Evolutionary conservation across 2,329 filamentous ascomycete genomes (phyloP), one percentile per base, ranked within the genome.

Genomic region (Microsporum canis): DNA sequence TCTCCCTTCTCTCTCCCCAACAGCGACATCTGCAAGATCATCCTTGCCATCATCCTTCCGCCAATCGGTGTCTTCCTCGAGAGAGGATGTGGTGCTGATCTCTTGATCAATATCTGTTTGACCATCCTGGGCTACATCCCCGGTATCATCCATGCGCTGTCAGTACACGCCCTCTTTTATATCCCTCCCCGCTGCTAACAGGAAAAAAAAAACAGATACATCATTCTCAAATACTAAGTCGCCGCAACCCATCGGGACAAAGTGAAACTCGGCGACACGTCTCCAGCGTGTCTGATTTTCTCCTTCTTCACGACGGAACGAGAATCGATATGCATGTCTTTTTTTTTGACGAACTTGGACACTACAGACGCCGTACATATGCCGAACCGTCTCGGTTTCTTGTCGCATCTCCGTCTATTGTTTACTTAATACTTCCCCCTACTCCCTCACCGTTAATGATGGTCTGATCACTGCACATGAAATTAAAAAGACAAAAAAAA

Each of bases 1-100:
- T 17, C 38, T 12, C 7, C 6, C 7, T 43, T 4, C 39, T 57
- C 49, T 57, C 10, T 23, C 53, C 36, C 55, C 51, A 49, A 39
- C 69, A 88, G 85, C 74, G 86, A 89, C 73, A 84, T 88, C 77
- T 85, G 85, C 84, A 88, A 88, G 79, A 87, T 88, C 81, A 83
- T 95, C 78, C 82, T 95, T 78, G 91, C 91, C 80, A 80, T 96
- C 80, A 79, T 96, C 79, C 84, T 96, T 66, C 91, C 91, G 61
- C 91, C 91, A 73, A 78, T 96, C 61, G 91, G 91, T 79, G 91
- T 96, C 74, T 94, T 95, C 83, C 88, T 96, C 68, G 91, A 96
- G 86, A 85, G 88, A 69, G 91, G 91, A 70, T 95, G 91, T 79
- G 87, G 87, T 73, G 84, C 86, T 67, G 89, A 95, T 74, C 80